Evolutionary conservation across 768 basidiomycete genomes (phyloP), one percentile per base, ranked within the genome.

Genomic region (Melanogaster broomeanus): DNA sequence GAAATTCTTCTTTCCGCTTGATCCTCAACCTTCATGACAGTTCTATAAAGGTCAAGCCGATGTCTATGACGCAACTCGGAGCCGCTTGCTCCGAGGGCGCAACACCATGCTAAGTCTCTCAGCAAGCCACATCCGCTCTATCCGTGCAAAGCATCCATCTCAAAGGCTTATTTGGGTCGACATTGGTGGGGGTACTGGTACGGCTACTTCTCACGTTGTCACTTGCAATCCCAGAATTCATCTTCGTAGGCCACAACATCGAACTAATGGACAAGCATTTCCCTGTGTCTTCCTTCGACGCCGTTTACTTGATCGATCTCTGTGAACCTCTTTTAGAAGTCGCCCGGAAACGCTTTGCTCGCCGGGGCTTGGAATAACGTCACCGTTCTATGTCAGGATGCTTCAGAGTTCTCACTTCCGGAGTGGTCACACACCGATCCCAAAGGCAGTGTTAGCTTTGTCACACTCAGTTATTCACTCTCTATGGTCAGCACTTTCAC

Each of bases 301-400:
- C 80, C 12, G 72, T 89, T 51, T 89, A 89, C 66, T 71, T 90
- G 25, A 74, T 90, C 61, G 88, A 90, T 57, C 76, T 89, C 21
- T 91, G 86, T 63, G 83, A 83, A 51, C 80, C 87, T 0, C 73
- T 91, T 2, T 75, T 90, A 21, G 78, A 86, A 7, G 79, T 90
- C 12, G 88, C 89, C 0, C 73, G 85, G n/a, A 74, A 77, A 62
- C 76, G 89, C 1, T 87, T 89, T 57, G 77, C 74, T 11, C 75
- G 75, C 43, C 77, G 74, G 42, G 89, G 88, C 2, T n/a, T 90
- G 87, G 87, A 81, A 71, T 39, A 89, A 91, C 65, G 82, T 91
- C 21, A 79, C 78, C 49, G 82, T 85, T 28, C 68, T 90, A 2
- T 84, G 83, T 49, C 86, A 90, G 56, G 89, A 90, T 62, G 89